Evolutionary conservation across 352 stramenopile species (phyloP), one percentile per base, ranked within the genome.

Genomic region (Chrysophaeum taylorii): DNA sequence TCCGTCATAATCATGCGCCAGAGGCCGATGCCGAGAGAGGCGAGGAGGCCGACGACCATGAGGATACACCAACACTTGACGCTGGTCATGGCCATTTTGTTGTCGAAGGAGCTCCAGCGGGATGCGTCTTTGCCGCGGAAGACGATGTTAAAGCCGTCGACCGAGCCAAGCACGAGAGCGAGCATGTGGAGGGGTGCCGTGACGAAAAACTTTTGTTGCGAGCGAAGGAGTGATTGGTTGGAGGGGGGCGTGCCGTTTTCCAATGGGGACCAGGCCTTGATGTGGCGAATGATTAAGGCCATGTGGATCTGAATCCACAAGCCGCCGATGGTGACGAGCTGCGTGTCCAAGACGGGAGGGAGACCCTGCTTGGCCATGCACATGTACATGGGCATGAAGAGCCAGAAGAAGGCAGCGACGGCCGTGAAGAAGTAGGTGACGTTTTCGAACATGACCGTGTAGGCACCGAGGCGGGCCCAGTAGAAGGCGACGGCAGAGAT

Each of bases 181-280:
- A 64, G n/a, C 9, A 41, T 5, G 33, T 64, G 53, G 15, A 64
- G 53, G 27, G 53, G 53, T 33, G 53, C 53, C 53, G 53, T 64
- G 29, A 64, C 27, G 53, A 64, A 64, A n/a, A 64, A 64, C 53
- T 42, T 64, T 33, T 64, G 53, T 33, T 64, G 53, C 27, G 53
- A 37, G 9, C 53, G 15, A 4, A 64, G 33, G 4, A 64, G 33
- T 18, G 29, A 37, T 25, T 12, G 5, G 27, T 64, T 25, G 15
- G 27, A 25, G 15, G 53, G 53, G 27, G 15, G 7, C 53, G 12
- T 25, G 53, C 33, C 33, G 15, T 14, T 25, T 33, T 64, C 53
- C 27, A 64, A 33, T 16, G 53, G 53, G 27, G 53, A 25, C 53
- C 53, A 64, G 7, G 16, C 27, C 53, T 37, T 41, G 53, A 64